A percentile compares a stretch with the other conserved stretches of the same genome.
Evolutionary conservation across 176 grass and related monocot genomes (phyloP).

Genomic region (Poa pratensis): DNA sequence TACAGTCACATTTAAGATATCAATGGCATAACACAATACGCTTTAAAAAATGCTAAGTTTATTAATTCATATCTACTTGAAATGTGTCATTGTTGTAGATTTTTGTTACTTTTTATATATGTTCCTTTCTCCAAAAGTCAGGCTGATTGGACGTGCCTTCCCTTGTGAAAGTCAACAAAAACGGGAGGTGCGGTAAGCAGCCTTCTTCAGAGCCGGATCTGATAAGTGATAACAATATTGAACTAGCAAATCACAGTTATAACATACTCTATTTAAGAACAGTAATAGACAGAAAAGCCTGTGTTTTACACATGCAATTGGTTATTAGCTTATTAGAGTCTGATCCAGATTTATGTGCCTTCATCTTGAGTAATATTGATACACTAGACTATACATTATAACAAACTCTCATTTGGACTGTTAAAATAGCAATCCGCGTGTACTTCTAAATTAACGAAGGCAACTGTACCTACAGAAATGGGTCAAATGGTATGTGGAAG

Average conservation of each 20-base stretch:
- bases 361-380: slow-evolving; percentile 24
- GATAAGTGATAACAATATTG: neutral
- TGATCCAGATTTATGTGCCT: slow-evolving; percentile 3
- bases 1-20: neutral
- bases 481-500: slow-evolving; percentile 85
- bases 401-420: neutral
- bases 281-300: neutral
- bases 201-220: neutral
- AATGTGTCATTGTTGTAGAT: neutral
- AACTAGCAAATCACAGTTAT: neutral
- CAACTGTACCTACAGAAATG: slow-evolving; percentile 58
- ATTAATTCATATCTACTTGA: neutral
- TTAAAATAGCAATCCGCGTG: slow-evolving; percentile 3
- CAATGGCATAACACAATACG: neutral
- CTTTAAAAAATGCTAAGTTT: neutral
- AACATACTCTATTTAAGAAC: neutral
- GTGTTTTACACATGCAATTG: slow-evolving; percentile 4
- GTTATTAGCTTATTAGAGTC: slow-evolving; percentile 17
- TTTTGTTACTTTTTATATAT: neutral
- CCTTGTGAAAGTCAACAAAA: neutral
- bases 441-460: slow-evolving; percentile 23
- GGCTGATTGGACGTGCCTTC: neutral
- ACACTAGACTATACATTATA: slow-evolving; percentile 10
- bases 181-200: neutral
- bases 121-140: neutral